phyloP scores from a whole-genome alignment of 179 eudicot genomes.

The Gypsophila paniculata region DNA sequence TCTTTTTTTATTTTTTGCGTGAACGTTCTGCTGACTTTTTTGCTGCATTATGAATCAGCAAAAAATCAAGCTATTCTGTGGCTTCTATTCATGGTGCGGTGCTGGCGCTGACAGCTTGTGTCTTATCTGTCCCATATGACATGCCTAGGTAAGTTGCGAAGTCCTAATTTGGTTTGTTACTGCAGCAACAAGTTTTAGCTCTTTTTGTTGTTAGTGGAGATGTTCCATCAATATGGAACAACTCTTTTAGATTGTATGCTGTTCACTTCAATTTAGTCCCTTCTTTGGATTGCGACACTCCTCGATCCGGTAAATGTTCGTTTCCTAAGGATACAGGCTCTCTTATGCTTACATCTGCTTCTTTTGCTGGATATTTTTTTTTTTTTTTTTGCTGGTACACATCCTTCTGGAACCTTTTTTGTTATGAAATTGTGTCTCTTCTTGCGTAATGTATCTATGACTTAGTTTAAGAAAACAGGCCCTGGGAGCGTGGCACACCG shows the following conservation, averaged over 20 bases:
- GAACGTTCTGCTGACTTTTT: constrained; percentile 13
- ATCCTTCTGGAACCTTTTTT: neutral
- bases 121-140: constrained; percentile 89
- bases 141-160: constrained; percentile 73
- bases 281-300: neutral
- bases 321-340: neutral
- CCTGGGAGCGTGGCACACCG: no score
- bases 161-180: constrained; percentile 5
- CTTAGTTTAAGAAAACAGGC: neutral
- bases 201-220: constrained; percentile 5
- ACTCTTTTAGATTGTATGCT: neutral
- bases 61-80: constrained; percentile 50
- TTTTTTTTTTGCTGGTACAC: constrained; percentile 2
- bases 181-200: neutral
- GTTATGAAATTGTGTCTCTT: neutral
- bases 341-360: neutral
- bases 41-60: constrained; percentile 32
- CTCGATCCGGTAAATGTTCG: neutral
- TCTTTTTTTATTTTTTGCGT: neutral
- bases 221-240: constrained; percentile 1
- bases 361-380: neutral
- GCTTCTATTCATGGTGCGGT: constrained; percentile 80
- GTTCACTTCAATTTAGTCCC: neutral
- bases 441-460: neutral
- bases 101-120: constrained; percentile 89